phyloP scores from a whole-genome alignment of 371 early-diverging fungal genomes.

The Choanephora cucurbitarum region DNA sequence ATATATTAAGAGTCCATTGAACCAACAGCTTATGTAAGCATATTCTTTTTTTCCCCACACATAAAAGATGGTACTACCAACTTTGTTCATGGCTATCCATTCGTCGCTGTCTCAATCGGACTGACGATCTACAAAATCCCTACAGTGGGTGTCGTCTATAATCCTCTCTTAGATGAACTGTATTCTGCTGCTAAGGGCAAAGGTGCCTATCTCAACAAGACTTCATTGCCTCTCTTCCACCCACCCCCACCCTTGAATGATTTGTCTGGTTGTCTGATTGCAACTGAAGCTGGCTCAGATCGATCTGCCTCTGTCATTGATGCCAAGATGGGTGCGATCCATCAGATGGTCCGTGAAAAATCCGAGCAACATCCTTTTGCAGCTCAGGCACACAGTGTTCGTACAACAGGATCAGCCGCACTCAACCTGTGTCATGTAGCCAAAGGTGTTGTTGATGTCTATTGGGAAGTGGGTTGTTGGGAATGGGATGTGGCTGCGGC shows the following conservation, averaged over 20 bases:
- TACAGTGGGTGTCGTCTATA: slow-evolving; percentile 89
- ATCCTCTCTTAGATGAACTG: slow-evolving; percentile 85
- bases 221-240: slow-evolving; percentile 60
- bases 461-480: slow-evolving; percentile 91
- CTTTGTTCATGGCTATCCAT: slow-evolving; percentile 90
- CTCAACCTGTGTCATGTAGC: slow-evolving; percentile 81
- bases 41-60: background rate
- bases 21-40: slow-evolving; percentile 1
- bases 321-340: slow-evolving; percentile 70
- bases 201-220: slow-evolving; percentile 71
- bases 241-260: slow-evolving; percentile 60
- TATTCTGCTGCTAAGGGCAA: slow-evolving; percentile 66
- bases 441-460: slow-evolving; percentile 81
- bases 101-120: slow-evolving; percentile 85
- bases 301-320: slow-evolving; percentile 59
- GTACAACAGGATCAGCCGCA: slow-evolving; percentile 83
- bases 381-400: slow-evolving; percentile 69
- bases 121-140: slow-evolving; percentile 72
- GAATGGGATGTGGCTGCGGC: slow-evolving; percentile 84
- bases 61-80: slow-evolving; percentile 83
- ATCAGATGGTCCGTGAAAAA: slow-evolving; percentile 40
- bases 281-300: slow-evolving; percentile 85
- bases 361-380: slow-evolving; percentile 36
- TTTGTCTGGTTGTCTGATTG: slow-evolving; percentile 70
- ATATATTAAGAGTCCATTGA: no score